Conservation (phyloP, 2,329 filamentous ascomycete genomes). For the Tolypocladium guangdongense region DNA sequence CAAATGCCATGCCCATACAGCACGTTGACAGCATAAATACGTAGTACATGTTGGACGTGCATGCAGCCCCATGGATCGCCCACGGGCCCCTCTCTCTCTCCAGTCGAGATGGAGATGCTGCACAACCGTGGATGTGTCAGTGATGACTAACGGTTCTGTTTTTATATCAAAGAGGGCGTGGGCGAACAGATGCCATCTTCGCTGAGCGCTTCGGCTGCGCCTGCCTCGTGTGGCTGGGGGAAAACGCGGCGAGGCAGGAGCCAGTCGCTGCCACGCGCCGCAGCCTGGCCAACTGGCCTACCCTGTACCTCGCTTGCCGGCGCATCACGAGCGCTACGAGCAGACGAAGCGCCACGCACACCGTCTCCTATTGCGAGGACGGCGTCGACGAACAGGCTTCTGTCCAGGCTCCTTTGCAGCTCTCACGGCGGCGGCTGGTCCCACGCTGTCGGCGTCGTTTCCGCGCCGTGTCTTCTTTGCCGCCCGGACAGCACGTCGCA, state of each 20-base stretch:
- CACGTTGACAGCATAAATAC: background rate
- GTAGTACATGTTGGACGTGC: no score
- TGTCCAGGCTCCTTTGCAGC: background rate
- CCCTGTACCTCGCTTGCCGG: background rate
- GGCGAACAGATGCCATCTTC: background rate
- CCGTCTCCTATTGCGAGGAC: background rate
- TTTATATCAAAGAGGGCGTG: background rate
- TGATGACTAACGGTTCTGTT: background rate
- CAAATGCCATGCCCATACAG: background rate
- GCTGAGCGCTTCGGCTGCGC: background rate
- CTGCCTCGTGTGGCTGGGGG: background rate
- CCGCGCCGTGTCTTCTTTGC: background rate
- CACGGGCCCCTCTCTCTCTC: no score
- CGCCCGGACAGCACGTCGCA: background rate
- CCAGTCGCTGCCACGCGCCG: no score
- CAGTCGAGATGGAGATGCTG: background rate
- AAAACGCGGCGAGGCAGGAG: background rate
- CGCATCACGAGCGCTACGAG: background rate
- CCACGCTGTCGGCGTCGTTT: background rate
- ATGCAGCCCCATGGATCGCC: background rate
- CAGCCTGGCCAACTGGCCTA: background rate
- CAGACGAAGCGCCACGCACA: background rate
- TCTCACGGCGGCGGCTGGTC: background rate
- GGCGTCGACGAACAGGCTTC: background rate
- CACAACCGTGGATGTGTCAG: background rate